Percentiles rank a stretch among this genome's conserved stretches.
phyloP scores from a whole-genome alignment of 176 grass and related monocot species.

The Aegilops bicornis region DNA sequence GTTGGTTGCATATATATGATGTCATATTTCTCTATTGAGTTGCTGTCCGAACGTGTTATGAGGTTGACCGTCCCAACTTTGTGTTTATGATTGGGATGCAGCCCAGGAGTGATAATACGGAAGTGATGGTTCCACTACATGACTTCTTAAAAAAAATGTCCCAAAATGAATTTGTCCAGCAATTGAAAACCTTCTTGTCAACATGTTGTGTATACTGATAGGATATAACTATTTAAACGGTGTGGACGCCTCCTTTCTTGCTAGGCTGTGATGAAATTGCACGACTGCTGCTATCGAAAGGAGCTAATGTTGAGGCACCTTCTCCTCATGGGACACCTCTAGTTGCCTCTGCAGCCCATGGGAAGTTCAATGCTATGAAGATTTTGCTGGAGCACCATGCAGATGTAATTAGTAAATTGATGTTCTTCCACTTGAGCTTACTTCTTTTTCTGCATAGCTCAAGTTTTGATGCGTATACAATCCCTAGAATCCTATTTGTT shows the following conservation, averaged over 20 bases:
- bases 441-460: not conserved
- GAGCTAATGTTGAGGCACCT: constrained; percentile 40
- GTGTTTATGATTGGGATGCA: not conserved
- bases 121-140: not conserved
- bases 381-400: constrained; percentile 47
- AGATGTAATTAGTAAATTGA: constrained; percentile 24
- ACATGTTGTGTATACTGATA: not conserved
- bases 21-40: not conserved
- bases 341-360: constrained; percentile 24
- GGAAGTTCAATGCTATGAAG: constrained; percentile 31
- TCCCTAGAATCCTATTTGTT: not conserved
- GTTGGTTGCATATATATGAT: not conserved
- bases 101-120: not conserved
- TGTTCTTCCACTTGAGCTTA: constrained; percentile 4
- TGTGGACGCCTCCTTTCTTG: not conserved
- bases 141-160: not conserved
- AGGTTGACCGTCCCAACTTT: not conserved
- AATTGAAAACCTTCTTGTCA: not conserved
- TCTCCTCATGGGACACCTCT: constrained; percentile 36
- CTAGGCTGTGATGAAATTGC: constrained; percentile 38
- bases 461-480: not conserved
- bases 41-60: not conserved
- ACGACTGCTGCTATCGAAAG: constrained; percentile 17
- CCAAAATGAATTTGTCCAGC: not conserved
- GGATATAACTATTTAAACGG: not conserved